phyloP scores from a whole-genome alignment of 2,329 filamentous ascomycete species.

The Arthrobotrys sinensis region DNA sequence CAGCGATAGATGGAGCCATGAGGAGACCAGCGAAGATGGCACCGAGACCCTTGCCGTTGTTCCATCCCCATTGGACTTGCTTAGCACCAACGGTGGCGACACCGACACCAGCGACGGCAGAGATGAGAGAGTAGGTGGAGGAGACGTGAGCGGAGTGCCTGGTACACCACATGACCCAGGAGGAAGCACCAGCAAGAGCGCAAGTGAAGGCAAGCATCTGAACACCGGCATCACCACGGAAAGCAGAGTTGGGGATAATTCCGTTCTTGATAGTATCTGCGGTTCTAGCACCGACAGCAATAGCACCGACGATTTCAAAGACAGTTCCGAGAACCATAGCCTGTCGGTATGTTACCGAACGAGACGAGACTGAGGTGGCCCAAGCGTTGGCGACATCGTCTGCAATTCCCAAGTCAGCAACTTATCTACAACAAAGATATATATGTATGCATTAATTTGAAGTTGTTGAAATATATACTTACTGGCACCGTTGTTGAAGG shows the following conservation, averaged over 20 bases:
- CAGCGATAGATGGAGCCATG: constrained; percentile 78
- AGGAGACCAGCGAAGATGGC: constrained; percentile 80
- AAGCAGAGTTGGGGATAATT: constrained; percentile 66
- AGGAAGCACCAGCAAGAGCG: constrained; percentile 76
- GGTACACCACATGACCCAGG: constrained; percentile 87
- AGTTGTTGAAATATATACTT: constrained; percentile 66
- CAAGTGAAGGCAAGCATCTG: constrained; percentile 75
- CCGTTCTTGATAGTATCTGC: constrained; percentile 86
- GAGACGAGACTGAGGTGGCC: constrained; percentile 85
- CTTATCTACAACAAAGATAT: background rate
- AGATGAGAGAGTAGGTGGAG: constrained; percentile 80
- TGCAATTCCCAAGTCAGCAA: constrained; percentile 9
- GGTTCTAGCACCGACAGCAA: constrained; percentile 78
- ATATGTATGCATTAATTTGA: background rate
- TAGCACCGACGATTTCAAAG: constrained; percentile 79
- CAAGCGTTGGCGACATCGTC: constrained; percentile 82
- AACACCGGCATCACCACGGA: constrained; percentile 69
- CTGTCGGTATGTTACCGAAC: constrained; percentile 79
- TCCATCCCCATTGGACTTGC: constrained; percentile 74
- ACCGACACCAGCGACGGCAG: constrained; percentile 72
- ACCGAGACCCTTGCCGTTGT: constrained; percentile 76
- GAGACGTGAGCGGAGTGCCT: constrained; percentile 80
- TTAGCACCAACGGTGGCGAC: constrained; percentile 70
- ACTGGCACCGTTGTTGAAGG: constrained; percentile 85
- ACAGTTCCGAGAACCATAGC: constrained; percentile 78